Evolutionary conservation across 148 eudicot species (phyloP), one percentile per base, ranked within the genome.

Genomic region (Chenopodium formosanum): DNA sequence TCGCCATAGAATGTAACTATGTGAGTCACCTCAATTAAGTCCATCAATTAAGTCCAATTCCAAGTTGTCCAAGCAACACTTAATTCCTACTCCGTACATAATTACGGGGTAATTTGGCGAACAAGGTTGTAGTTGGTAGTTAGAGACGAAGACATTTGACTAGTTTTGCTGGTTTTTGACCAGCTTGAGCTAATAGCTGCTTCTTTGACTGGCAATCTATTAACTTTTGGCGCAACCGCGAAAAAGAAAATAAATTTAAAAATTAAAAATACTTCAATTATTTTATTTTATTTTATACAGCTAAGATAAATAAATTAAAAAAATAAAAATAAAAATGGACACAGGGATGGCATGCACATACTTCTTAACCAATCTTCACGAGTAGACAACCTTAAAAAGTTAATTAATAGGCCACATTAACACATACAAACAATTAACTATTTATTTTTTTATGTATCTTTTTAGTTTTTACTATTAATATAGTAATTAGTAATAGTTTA

Each of bases 361-460:
- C 44, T 40, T 40, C 44, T 50, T 6, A 76, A 75, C 58, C 75
- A 76, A 82, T 82, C 84, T 75, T 82, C 79, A 82, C 74, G 79
- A 48, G 46, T 52, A 76, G 68, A 75, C 66, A 75, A 75, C 83
- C 83, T 75, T 75, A 75, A 82, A 78, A 76, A 32, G 75, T 73
- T 81, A 47, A 80, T 80, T 72, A 60, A 64, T 73, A 47, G 76
- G 58, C 32, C 48, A 31, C 65, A 52, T 53, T 56, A 4, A 29
- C 77, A 74, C 37, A 25, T 29, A 32, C 66, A 48, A 56, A 75
- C 47, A 34, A 40, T 75, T 40, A 19, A 60, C 2, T 71, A 29
- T 52, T 14, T 56, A 29, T 27, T 14, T 56, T 73, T 9, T 56
- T 19, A 31, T 29, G 23, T 19, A 75, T 17, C 9, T 29, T n/a